Evolutionary conservation across 2,329 filamentous ascomycete species (phyloP), one percentile per base, ranked within the genome.

Genomic region (Colletotrichum siamense): DNA sequence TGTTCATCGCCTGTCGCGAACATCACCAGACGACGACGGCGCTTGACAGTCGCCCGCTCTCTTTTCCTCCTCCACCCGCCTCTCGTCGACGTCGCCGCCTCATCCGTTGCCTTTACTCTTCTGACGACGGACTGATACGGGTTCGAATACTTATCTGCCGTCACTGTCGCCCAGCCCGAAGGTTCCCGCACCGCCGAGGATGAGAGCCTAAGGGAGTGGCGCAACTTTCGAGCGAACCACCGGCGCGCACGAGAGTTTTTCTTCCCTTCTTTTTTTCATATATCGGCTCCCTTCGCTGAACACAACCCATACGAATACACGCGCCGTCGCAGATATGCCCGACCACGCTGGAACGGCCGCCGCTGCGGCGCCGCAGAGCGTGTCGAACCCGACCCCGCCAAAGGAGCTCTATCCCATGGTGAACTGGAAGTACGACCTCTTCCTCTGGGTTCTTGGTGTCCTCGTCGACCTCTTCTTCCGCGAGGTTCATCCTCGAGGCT

Each of bases 381-480:
- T 79, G 22, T 71, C 71, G 59, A 79, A 79, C 44, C 80, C 80
- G 18, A 80, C 81, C 69, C 76, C 79, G 24, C 78, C 81, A 76
- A 91, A 91, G 82, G 91, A 93, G 83, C 87, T 92, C 61, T 92
- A 92, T 79, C 92, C 92, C 69, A 94, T 95, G 92, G 92, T 92
- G 81, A 90, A 91, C 79, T 94, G 91, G 89, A 93, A 94, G 79
- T 96, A 96, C 84, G 94, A 96, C 86, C 89, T 93, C 75, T 94
- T 96, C 82, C 89, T 96, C 36, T 95, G 94, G 90, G 89, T 90
- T 65, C 94, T 96, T 83, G 94, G 94, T 57, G 91, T 99, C 78
- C 89, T 99, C 69, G 93, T 98, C 79, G 97, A 99, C 85, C 92
- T 98, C 79, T 99, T 99, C 91, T 99, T 99, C 89, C 94, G 97